phyloP scores from a whole-genome alignment of 371 early-diverging fungal genomes.

The Lichtheimia corymbifera region DNA sequence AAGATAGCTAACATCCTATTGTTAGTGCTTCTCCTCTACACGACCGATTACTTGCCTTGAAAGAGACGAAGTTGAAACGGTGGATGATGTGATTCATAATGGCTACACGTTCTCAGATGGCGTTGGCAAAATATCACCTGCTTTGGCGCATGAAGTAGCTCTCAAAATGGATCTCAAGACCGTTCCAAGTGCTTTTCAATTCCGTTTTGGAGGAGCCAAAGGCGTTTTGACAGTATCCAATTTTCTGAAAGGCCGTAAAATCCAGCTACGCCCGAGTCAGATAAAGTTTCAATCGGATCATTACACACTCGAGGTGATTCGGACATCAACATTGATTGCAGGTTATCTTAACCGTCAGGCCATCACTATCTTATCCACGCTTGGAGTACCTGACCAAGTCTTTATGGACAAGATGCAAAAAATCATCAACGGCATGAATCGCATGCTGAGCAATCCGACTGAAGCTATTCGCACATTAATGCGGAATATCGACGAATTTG shows the following conservation, averaged over 20 bases:
- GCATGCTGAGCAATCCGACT: conserved; percentile 40
- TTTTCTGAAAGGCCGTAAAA: conserved; percentile 22
- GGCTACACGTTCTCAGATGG: conserved; percentile 82
- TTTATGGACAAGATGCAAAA: conserved; percentile 53
- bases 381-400: conserved; percentile 63
- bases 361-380: conserved; percentile 64
- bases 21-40: conserved; percentile 69
- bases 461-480: conserved; percentile 51
- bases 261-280: conserved; percentile 69
- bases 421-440: conserved; percentile 46
- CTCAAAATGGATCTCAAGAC: conserved; percentile 46
- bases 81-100: conserved; percentile 60
- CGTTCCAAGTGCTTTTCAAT: conserved; percentile 77
- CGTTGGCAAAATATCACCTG: conserved; percentile 69
- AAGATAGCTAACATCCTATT: not conserved
- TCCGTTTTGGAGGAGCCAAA: conserved; percentile 82
- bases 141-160: conserved; percentile 57
- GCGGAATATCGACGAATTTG: conserved; percentile 59
- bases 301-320: conserved; percentile 64
- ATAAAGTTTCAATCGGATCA: conserved; percentile 69
- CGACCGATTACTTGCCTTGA: conserved; percentile 47
- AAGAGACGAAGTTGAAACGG: conserved; percentile 36
- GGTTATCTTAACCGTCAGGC: conserved; percentile 77
- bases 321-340: conserved; percentile 53
- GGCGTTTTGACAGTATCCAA: conserved; percentile 62